These are phyloP conservation scores for Fusarium sp. DNA, from an alignment of 2,329 filamentous ascomycete genomes.

Conservation along the genomic window DNA sequence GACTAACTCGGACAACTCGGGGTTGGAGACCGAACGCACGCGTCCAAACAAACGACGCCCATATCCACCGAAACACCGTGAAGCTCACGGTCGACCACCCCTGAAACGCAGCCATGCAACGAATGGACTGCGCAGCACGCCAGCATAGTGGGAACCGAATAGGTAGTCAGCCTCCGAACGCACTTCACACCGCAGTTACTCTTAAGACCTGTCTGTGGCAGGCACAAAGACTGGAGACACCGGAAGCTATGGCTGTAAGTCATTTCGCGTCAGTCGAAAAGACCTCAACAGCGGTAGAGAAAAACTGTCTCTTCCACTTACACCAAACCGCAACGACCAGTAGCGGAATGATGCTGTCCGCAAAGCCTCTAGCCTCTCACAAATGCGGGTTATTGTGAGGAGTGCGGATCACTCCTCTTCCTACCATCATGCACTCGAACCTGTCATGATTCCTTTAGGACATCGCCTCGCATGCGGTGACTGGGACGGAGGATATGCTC, in stretches of 20 bases:
- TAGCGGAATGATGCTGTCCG: background rate
- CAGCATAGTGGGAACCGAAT: background rate
- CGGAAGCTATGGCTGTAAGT: background rate
- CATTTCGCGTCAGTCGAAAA: background rate
- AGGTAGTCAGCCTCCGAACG: background rate
- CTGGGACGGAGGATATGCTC: too few relatives aligned
- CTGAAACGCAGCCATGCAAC: background rate
- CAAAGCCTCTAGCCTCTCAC: background rate
- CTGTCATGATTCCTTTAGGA: background rate
- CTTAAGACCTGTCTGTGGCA: background rate
- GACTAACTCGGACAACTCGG: background rate
- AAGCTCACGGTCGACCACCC: background rate
- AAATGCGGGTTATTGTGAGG: background rate
- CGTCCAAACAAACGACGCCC: background rate
- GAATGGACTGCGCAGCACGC: background rate
- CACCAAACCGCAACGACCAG: background rate
- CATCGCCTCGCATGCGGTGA: background rate
- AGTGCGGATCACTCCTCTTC: background rate
- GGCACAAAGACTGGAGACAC: background rate
- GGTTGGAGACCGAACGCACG: background rate
- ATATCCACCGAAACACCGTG: background rate
- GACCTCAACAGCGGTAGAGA: too few relatives aligned
- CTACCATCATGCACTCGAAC: background rate
- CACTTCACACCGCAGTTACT: background rate
- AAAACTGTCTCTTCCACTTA: background rate